Conservation (phyloP, 2,329 filamentous ascomycete genomes). For the Coniochaeta hoffmannii region DNA sequence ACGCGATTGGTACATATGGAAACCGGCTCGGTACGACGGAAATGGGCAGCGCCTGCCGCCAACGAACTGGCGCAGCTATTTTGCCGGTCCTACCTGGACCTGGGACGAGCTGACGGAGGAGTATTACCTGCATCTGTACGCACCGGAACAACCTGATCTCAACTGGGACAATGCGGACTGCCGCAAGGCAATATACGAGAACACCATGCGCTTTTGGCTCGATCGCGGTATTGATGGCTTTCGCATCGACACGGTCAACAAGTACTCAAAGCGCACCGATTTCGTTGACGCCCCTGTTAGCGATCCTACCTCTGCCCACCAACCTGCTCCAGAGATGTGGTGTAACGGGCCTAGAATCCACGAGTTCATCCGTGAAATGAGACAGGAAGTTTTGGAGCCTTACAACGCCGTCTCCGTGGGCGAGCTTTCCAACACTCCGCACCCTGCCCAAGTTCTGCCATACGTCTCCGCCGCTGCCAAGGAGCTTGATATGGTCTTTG, state of each 20-base stretch:
- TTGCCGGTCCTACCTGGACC: constrained; percentile 42
- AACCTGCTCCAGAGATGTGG: constrained; percentile 41
- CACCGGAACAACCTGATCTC: constrained; percentile 64
- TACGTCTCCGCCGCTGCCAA: constrained; percentile 46
- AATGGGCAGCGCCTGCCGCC: constrained; percentile 49
- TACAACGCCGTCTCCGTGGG: constrained; percentile 57
- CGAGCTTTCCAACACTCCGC: constrained; percentile 50
- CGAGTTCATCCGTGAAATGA: constrained; percentile 55
- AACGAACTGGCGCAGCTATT: constrained; percentile 47
- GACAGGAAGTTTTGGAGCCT: constrained; percentile 38
- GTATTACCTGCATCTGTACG: constrained; percentile 56
- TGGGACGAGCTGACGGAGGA: constrained; percentile 43
- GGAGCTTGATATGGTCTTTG: constrained; percentile 56
- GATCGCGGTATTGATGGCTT: constrained; percentile 59
- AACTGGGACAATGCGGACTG: constrained; percentile 68
- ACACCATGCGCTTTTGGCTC: constrained; percentile 67
- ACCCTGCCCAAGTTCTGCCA: constrained; percentile 41
- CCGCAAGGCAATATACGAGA: constrained; percentile 57
- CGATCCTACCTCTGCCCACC: constrained; percentile 27
- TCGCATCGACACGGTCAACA: constrained; percentile 62
- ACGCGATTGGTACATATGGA: constrained; percentile 61
- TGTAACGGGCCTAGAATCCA: constrained; percentile 56
- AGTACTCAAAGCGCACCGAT: constrained; percentile 53
- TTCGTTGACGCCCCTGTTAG: constrained; percentile 46
- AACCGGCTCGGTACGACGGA: constrained; percentile 43